A percentile compares a stretch with the other conserved stretches of the same genome.
Evolutionary conservation across 2,329 filamentous ascomycete genomes (phyloP).

Genomic region (Cordyceps javanica): DNA sequence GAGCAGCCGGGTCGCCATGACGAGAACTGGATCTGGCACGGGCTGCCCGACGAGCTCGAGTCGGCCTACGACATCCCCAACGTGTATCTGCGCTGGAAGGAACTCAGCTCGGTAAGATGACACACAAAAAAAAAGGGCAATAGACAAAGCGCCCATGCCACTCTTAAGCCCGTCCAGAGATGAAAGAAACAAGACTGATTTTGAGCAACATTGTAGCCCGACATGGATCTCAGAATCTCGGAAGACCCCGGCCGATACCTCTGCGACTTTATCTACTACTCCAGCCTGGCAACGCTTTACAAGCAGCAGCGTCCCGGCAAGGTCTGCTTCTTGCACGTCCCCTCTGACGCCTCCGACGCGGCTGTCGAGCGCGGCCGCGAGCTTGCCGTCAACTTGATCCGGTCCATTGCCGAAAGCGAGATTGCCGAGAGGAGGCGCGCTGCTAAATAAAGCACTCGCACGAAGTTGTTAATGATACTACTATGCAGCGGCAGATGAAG

Average conservation of each 20-base stretch:
- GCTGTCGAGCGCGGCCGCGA: slow-evolving; percentile 44
- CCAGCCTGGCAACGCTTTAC: slow-evolving; percentile 54
- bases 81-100: slow-evolving; percentile 50
- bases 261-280: slow-evolving; percentile 75
- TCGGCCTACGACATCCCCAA: slow-evolving; percentile 54
- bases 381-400: slow-evolving; percentile 48
- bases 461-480: background rate
- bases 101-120: slow-evolving; percentile 42
- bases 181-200: background rate
- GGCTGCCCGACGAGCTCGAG: slow-evolving; percentile 47
- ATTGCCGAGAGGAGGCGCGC: slow-evolving; percentile 17
- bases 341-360: slow-evolving; percentile 47
- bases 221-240: slow-evolving; percentile 50
- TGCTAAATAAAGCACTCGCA: background rate
- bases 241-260: slow-evolving; percentile 67
- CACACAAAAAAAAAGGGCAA: too few relatives aligned
- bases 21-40: slow-evolving; percentile 48
- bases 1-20: slow-evolving; percentile 42
- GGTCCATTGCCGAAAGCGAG: slow-evolving; percentile 50
- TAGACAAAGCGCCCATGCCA: background rate
- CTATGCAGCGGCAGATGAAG: slow-evolving; percentile 1
- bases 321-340: slow-evolving; percentile 69
- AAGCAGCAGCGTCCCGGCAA: slow-evolving; percentile 40
- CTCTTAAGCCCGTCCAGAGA: background rate
- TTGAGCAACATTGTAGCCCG: slow-evolving; percentile 21